Conservation (phyloP, 768 basidiomycete genomes). For the Termitomyces sp. region DNA sequence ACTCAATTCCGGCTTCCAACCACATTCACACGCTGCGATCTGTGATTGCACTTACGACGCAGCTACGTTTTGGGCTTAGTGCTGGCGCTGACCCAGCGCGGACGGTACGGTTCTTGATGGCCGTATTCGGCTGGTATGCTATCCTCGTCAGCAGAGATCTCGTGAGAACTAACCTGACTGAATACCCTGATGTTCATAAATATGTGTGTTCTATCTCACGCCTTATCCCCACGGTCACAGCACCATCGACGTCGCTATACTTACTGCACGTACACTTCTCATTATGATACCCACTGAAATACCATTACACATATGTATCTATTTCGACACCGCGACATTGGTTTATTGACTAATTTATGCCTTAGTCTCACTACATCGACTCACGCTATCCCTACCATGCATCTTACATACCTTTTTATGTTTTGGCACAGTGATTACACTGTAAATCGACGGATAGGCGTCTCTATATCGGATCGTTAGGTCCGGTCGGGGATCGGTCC, state of each 20-base stretch:
- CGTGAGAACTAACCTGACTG: neutral
- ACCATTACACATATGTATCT: neutral
- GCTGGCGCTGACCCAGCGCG: conserved; percentile 70
- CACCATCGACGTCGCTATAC: neutral
- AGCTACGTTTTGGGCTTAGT: conserved; percentile 67
- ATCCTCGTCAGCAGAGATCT: conserved; percentile 35
- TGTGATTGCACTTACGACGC: conserved; percentile 68
- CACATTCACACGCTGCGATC: conserved; percentile 26
- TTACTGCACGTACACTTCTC: neutral
- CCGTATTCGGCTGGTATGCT: conserved; percentile 74
- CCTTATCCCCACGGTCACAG: neutral
- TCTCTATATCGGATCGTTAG: no score
- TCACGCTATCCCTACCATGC: no score
- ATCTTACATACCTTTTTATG: no score
- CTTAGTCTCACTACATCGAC: no score
- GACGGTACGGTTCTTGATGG: conserved; percentile 77
- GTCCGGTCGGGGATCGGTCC: no score
- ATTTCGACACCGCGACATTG: no score
- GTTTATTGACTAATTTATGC: no score
- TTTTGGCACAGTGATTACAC: no score
- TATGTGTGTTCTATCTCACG: neutral
- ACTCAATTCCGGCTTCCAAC: neutral
- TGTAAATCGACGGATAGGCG: no score
- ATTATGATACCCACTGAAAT: neutral
- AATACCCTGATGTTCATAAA: neutral